Evolutionary conservation across 768 basidiomycete genomes (phyloP).

Genomic region (Amanita jacksonii): DNA sequence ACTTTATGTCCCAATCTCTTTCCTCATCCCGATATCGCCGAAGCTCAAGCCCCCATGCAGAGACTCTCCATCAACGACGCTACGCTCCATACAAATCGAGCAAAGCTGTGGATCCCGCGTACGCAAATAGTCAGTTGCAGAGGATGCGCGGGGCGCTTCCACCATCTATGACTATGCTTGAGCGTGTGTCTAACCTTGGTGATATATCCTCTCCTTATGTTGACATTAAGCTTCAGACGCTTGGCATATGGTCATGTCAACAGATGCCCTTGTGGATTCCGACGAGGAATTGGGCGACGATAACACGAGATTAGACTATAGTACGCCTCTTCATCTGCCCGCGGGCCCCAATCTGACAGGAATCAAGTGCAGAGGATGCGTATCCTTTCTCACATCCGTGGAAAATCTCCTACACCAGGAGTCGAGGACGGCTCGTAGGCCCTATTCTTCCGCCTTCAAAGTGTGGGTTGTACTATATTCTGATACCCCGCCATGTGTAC

Average conservation of each 20-base stretch:
- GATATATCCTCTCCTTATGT: neutral
- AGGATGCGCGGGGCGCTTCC: slow-evolving; percentile 12
- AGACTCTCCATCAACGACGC: slow-evolving; percentile 17
- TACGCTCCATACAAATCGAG: slow-evolving; percentile 27
- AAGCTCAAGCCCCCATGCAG: neutral
- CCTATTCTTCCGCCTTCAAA: neutral
- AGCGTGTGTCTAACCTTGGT: slow-evolving; percentile 39
- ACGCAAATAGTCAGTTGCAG: slow-evolving; percentile 1
- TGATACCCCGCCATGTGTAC: neutral
- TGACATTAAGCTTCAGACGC: slow-evolving; percentile 40
- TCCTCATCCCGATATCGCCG: neutral
- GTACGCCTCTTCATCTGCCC: slow-evolving; percentile 24
- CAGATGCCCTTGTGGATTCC: slow-evolving; percentile 68
- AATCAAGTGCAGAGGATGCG: slow-evolving; percentile 47
- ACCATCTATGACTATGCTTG: slow-evolving; percentile 48
- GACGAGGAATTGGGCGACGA: slow-evolving; percentile 65
- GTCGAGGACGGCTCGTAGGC: slow-evolving; percentile 17
- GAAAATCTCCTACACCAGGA: slow-evolving; percentile 50
- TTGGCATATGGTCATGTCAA: slow-evolving; percentile 56
- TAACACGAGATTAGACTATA: slow-evolving; percentile 53
- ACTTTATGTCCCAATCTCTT: neutral
- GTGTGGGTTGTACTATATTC: slow-evolving; percentile 1
- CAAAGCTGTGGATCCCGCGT: neutral
- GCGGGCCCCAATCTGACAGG: neutral
- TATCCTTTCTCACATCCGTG: slow-evolving; percentile 48